These are phyloP conservation scores for Neurospora sp. DNA, from an alignment of 495 filamentous ascomycete genomes.

Conservation along the genomic window DNA sequence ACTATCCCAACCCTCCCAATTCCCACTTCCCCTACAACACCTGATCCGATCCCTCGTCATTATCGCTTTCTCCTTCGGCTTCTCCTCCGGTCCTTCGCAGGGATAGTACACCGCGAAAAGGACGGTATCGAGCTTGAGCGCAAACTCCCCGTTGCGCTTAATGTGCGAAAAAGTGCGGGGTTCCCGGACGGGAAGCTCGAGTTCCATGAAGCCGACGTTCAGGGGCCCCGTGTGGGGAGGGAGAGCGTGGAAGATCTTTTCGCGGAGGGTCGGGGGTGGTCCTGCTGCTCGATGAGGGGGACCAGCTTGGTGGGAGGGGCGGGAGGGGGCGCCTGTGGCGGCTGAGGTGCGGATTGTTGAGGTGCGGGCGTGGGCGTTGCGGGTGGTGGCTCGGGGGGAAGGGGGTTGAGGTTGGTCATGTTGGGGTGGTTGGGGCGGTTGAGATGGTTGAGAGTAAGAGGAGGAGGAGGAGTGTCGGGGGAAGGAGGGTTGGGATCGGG, in stretches of 20 bases:
- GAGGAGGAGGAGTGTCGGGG: not conserved
- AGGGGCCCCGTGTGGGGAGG: conserved; percentile 53
- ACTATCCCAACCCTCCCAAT: not conserved
- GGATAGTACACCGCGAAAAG: conserved; percentile 61
- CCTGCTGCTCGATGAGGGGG: not conserved
- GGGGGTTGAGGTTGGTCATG: not conserved
- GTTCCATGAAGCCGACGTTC: conserved; percentile 51
- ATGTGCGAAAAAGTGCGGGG: conserved; percentile 32
- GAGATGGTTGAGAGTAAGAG: not conserved
- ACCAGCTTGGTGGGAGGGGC: not conserved
- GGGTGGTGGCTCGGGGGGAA: not conserved
- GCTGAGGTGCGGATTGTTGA: not conserved
- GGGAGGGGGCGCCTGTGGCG: not conserved
- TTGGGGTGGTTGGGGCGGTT: not conserved
- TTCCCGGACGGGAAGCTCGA: conserved; percentile 50
- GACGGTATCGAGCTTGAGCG: conserved; percentile 46
- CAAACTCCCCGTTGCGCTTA: conserved; percentile 28
- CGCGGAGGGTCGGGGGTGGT: conserved; percentile 19
- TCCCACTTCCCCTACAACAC: not conserved
- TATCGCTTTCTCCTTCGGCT: not conserved
- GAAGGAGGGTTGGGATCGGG: not conserved
- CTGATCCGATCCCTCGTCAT: not conserved
- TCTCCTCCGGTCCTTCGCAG: conserved; percentile 19
- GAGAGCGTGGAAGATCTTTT: conserved; percentile 41
- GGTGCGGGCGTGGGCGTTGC: not conserved